Percentiles rank a stretch among this genome's conserved stretches.
Evolutionary conservation across 1,284 basidiomycete species (phyloP).

Genomic region (Melampsora medusae): DNA sequence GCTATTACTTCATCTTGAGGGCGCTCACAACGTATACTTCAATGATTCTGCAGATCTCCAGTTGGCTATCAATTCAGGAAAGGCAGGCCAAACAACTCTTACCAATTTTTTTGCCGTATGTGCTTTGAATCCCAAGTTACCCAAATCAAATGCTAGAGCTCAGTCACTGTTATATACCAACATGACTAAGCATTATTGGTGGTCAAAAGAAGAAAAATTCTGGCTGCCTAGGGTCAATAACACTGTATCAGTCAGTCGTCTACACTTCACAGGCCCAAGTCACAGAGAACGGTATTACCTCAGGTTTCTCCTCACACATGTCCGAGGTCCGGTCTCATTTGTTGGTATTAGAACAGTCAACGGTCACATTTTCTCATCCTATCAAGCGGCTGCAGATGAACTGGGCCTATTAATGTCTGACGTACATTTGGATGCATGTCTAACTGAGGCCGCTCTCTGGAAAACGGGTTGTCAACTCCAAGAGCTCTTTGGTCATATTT

Average conservation of each 20-base stretch:
- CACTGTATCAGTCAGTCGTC: not conserved
- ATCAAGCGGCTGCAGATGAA: not conserved
- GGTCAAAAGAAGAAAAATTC: no score
- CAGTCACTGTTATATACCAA: not conserved
- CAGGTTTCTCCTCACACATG: not conserved
- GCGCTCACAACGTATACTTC: not conserved
- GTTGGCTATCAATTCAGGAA: not conserved
- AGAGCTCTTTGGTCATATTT: conserved; percentile 11
- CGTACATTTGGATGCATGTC: not conserved
- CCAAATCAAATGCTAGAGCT: not conserved
- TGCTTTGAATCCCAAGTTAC: not conserved
- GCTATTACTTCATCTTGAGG: not conserved
- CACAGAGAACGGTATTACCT: conserved; percentile 9
- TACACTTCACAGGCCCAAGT: not conserved
- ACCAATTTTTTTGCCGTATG: conserved; percentile 12
- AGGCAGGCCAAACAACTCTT: not conserved
- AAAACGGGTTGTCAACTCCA: not conserved
- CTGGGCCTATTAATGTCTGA: not conserved
- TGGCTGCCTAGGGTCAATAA: not conserved
- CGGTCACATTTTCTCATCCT: not conserved
- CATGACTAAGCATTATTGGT: no score
- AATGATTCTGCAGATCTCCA: not conserved
- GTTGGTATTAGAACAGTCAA: not conserved
- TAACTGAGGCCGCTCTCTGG: not conserved
- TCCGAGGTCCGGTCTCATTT: not conserved